Evolutionary conservation across 768 basidiomycete genomes (phyloP), one percentile per base, ranked within the genome.

Genomic region (Polyporus arcularius): DNA sequence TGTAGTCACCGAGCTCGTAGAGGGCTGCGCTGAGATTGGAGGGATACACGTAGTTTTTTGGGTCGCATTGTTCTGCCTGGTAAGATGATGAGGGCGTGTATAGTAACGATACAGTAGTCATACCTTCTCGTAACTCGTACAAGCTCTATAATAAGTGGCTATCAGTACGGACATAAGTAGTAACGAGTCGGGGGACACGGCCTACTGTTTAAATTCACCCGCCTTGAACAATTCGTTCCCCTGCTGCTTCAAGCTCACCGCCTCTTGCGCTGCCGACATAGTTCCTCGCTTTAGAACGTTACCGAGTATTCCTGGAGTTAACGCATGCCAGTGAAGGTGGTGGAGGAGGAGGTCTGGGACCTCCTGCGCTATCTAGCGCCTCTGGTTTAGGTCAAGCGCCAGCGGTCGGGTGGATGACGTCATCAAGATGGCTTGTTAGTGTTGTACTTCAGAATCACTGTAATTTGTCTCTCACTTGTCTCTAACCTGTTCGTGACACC

Each of bases 1-100:
- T 15, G 28, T 69, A 67, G 41, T 67, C 60, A 10, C 65, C 62
- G 9, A 53, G 16, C 39, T 67, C 68, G 50, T 62, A 69, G 30
- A 67, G 41, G 11, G 68, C 62, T 4, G 68, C 67, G 31, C 68
- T 69, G 39, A 69, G 49, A 38, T 67, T 69, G 11, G 68, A 67
- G 0, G 68, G 66, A 53, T 66, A 69, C 9, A 65, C 63, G 1
- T 59, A 45, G 26, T 69, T 60, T 4, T 21, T 47, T 11, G 42
- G 35, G 35, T 60, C 59, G 3, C 52, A 39, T 7, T 55, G 18
- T 40, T 66, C 65, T 5, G 65, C 65, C 65, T 66, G 21, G 21
- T 26, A 26, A 28, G 14, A 47, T 18, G 43, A 40, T 16, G 0
- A n/a, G 16, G 28, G 35, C 39, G 18, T 4, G 4, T 7, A 26